phyloP scores from a whole-genome alignment of 2,329 filamentous ascomycete species.

The Akanthomyces uredinophilus region DNA sequence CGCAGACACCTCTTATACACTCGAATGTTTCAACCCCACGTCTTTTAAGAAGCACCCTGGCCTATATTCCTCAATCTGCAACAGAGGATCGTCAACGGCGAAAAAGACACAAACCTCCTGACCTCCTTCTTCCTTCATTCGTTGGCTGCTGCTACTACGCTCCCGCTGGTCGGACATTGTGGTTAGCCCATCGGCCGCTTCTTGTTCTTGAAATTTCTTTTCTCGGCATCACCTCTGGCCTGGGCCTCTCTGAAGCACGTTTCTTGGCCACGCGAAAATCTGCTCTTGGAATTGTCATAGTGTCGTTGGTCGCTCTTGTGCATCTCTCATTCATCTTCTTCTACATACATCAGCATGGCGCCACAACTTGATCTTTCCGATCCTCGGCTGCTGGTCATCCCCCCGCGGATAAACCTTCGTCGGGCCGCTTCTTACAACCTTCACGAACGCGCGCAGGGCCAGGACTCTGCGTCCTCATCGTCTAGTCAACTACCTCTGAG shows the following conservation, averaged over 20 bases:
- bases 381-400: conserved; percentile 47
- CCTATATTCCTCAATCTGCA: conserved; percentile 3
- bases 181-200: neutral
- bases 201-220: conserved; percentile 25
- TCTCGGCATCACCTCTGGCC: conserved; percentile 15
- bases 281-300: neutral
- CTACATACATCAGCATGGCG: conserved; percentile 33
- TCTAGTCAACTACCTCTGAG: conserved; percentile 62
- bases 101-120: conserved; percentile 15
- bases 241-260: neutral
- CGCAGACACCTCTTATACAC: conserved; percentile 3
- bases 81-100: neutral
- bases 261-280: no score
- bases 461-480: conserved; percentile 48
- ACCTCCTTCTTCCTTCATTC: conserved; percentile 13
- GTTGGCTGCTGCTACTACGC: neutral
- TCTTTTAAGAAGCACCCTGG: neutral
- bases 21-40: conserved; percentile 1
- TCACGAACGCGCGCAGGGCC: conserved; percentile 41
- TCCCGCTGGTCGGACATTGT: conserved; percentile 1
- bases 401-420: conserved; percentile 55
- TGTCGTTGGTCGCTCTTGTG: conserved; percentile 14
- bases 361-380: conserved; percentile 42
- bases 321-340: conserved; percentile 19
- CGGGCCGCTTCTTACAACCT: conserved; percentile 53